phyloP scores from a whole-genome alignment of 768 basidiomycete species.

The Leccinum rimulosum region DNA sequence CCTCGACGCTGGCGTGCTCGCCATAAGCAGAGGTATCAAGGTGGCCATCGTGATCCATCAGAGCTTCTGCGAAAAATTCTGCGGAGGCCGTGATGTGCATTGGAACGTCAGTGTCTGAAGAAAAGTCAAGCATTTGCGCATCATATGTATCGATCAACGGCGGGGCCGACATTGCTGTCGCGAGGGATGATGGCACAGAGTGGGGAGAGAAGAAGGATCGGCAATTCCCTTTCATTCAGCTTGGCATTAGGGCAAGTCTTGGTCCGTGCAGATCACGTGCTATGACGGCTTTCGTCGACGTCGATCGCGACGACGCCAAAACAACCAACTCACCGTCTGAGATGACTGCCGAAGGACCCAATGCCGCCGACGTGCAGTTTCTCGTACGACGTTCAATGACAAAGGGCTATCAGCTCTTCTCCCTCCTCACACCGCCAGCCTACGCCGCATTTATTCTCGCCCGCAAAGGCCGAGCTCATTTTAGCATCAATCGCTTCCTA shows the following conservation, averaged over 20 bases:
- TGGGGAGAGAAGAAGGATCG: constrained; percentile 14
- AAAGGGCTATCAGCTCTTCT: constrained; percentile 66
- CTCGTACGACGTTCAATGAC: constrained; percentile 64
- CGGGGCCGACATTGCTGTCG: constrained; percentile 26
- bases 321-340: neutral
- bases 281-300: neutral
- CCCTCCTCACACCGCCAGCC: constrained; percentile 58
- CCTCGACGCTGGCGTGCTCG: constrained; percentile 49
- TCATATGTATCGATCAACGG: constrained; percentile 51
- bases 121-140: constrained; percentile 63
- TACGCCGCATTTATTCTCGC: constrained; percentile 55
- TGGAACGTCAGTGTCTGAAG: constrained; percentile 53
- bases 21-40: constrained; percentile 24
- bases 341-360: constrained; percentile 24
- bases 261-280: constrained; percentile 34
- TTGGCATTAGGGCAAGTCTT: constrained; percentile 28
- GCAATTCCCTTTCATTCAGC: constrained; percentile 11
- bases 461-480: constrained; percentile 51
- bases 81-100: constrained; percentile 48
- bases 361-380: constrained; percentile 59
- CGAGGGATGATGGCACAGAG: constrained; percentile 15
- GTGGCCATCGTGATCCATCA: constrained; percentile 59
- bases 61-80: constrained; percentile 50
- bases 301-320: constrained; percentile 7
- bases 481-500: constrained; percentile 60